Base-by-base conservation (phyloP, 441 rosid species). In the Corymbia calophylla region DNA sequence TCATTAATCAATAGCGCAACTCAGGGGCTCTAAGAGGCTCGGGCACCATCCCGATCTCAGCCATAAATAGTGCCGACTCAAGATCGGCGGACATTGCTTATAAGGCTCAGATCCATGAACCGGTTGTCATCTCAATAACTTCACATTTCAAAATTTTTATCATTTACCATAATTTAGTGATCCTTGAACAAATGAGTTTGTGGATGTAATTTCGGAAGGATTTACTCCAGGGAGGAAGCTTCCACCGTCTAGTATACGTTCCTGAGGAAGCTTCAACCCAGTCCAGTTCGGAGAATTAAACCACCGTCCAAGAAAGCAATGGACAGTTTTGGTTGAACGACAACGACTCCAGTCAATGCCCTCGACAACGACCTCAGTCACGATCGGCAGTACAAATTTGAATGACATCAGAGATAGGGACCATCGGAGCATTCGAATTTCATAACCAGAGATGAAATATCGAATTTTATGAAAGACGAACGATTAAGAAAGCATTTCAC, bases 101-200 rank as follows among this genome's bases (percentile, higher is more conserved):
- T 58, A 23, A 58, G 29, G 1, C 62, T 1, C 29, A 3, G 62
- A 56, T 56, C 62, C 25, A 10, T 0, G 6, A 23, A 23, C 2
- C 23, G 2, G 29, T 58, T 9, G 0, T 3, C 4, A 0, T 58
- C 39, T 35, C 4, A 4, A 4, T 35, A 0, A 56, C 7, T 2
- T 56, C 0, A 29, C 62, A 58, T 13, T 23, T 58, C 62, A 23
- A 58, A 56, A 9, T 1, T 9, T 23, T 58, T 23, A 23, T 58
- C 29, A 58, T 58, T 58, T 58, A 23, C 29, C 25, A 58, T 58
- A 58, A 58, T 56, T 56, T 56, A 56, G 13, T 58, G 6, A 27
- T 56, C 62, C 62, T 10, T 58, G 62, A 58, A 58, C 9, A 6
- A 58, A 25, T 25, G 64, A 58, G 64, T 25, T 58, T 25, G 64